Conservation (phyloP, 2,329 filamentous ascomycete species). For the Cytospora piceicola region DNA sequence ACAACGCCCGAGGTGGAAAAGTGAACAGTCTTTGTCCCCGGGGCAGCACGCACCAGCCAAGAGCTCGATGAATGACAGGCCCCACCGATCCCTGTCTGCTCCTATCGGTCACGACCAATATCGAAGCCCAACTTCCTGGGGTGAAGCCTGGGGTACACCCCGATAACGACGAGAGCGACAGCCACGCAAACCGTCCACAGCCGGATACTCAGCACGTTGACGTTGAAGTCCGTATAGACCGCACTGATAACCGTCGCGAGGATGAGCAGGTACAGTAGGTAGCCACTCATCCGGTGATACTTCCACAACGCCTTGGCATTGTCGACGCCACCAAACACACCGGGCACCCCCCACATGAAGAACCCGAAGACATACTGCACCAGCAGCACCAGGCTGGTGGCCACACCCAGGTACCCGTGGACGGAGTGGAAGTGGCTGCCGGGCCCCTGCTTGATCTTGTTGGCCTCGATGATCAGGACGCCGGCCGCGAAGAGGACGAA, state of each 20-base stretch:
- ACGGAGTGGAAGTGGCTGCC: constrained; percentile 76
- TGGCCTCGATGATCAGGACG: constrained; percentile 75
- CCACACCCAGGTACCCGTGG: constrained; percentile 82
- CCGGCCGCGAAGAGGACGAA: constrained; percentile 66
- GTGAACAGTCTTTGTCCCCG: background rate
- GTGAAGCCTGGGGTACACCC: constrained; percentile 78
- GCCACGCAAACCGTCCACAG: constrained; percentile 76
- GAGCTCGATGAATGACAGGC: background rate
- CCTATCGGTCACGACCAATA: constrained; percentile 6
- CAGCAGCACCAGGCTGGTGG: constrained; percentile 70
- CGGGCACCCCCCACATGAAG: constrained; percentile 77
- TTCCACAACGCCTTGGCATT: constrained; percentile 86
- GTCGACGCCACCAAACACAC: constrained; percentile 76
- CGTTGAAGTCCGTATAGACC: constrained; percentile 75
- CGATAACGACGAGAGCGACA: constrained; percentile 67
- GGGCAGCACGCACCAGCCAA: background rate
- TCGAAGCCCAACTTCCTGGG: constrained; percentile 73
- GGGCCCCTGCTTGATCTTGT: constrained; percentile 61
- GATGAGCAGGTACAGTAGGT: constrained; percentile 70
- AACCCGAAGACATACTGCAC: constrained; percentile 80
- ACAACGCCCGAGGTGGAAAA: background rate
- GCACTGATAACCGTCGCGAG: constrained; percentile 76
- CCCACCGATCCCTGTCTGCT: background rate
- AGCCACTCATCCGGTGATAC: constrained; percentile 81
- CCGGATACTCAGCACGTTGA: constrained; percentile 69